Evolutionary conservation across 805 yeast species (phyloP), one percentile per base, ranked within the genome.

Genomic region (Ogataea methylovora): DNA sequence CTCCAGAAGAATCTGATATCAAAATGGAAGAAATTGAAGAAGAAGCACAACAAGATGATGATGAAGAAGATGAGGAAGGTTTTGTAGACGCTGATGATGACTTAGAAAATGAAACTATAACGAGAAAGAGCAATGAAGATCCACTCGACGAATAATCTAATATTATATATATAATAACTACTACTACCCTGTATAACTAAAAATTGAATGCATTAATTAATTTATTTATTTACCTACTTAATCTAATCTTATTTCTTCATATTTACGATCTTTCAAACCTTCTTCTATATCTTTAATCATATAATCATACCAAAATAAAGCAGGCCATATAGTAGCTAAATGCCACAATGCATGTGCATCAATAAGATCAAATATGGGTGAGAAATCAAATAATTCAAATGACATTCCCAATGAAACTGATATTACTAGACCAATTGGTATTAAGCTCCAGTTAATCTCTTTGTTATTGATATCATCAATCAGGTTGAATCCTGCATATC

Each of bases 331-430:
- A 0, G 98, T 92, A 15, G 84, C 73, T 19, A 83, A 67, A 54
- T 92, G 98, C 98, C 98, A 92, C 26, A 90, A 49, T 0, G 96
- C 76, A 58, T 92, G 98, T 0, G 96, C 94, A 59, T 92, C 98
- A 0, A 92, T 47, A 26, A 84, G 67, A 45, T 70, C 82, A 33
- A 49, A 61, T 25, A 81, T 52, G 12, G 84, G 92, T 4, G 94
- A 73, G 54, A 92, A 92, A 58, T 90, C 98, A 57, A 87, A 83
- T 24, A 90, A 59, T 54, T 90, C 98, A 43, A 90, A 71, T n/a
- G 82, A 67, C 92, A 86, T 85, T 1, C 95, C 97, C 17, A 71
- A 46, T 2, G 73, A 48, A 9, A 88, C 80, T 27, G 66, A 52
- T 0, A 59, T 38, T 8, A 79, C 83, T 29, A 75, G 54, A 9